Evolutionary conservation across 108 stramenopile species (phyloP), one percentile per base, ranked within the genome.

Genomic region (Cylindrotheca closterium): DNA sequence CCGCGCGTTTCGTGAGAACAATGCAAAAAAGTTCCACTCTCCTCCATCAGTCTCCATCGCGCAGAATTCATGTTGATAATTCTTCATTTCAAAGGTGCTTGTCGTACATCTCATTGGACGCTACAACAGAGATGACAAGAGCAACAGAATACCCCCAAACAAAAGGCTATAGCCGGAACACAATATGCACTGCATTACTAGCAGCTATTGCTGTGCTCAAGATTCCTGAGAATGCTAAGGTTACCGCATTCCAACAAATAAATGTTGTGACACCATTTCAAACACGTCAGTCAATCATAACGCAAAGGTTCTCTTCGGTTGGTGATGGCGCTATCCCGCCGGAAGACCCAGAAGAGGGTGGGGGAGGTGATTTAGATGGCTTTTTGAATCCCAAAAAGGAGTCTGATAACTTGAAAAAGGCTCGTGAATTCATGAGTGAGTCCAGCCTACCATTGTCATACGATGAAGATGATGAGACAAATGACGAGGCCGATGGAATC

Each of bases 341-440:
- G 0, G 18, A 51, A 4, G 28, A 49, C 10, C 53, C 53, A 21
- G 49, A 64, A 15, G 63, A 46, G 45, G 61, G 52, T 30, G 63
- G 69, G 23, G 58, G 30, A n/a, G 33, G 62, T 18, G 51, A 46
- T 22, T 26, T 52, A 37, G 67, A 51, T 42, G 73, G 67, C 37
- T 74, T 79, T 46, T 65, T 81, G 12, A 49, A 67, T 49, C 65
- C 71, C 12, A 65, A 73, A 42, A 30, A 68, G 22, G 81, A 82
- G 27, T 82, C 81, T 1, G 81, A 82, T 59, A 68, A 69, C 61
- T 45, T 82, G 66, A 67, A 65, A 33, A 55, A 64, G 12, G 81
- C 81, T 17, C 62, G 77, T 23, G 73, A 78, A 62, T 78, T 67
- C 55, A 62, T 82, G 66, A 82, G 81, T 62, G 81, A 82, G 68